Base-by-base conservation (phyloP, 176 grass and related monocot species). In the Ensete ventricosum region DNA sequence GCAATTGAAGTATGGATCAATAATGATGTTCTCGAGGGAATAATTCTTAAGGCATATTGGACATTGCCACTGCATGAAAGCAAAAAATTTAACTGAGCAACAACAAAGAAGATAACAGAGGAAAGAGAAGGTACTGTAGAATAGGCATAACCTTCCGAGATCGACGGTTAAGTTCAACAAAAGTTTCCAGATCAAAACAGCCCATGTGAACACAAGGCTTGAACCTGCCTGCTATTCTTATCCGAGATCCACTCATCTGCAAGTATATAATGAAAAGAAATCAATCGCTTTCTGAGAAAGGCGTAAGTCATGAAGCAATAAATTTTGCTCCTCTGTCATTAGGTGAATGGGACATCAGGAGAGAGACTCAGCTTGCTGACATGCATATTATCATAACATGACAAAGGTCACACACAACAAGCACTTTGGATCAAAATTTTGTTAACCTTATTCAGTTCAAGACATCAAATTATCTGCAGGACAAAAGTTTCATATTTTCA, bases 111-210 rank as follows among this genome's bases (percentile, higher is more conserved):
- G n/a, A 73, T 73, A 49, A 73, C 24, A 60, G 43, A 1, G 9
- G 54, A 43, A 29, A 67, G 77, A 71, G 55, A 49, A 58, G 22
- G 69, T 11, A 75, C 50, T 17, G 60, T 26, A 51, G 87, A 82
- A 78, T 4, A 50, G 74, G 67, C 63, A 55, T 7, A 73, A 97
- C 93, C 89, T 97, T 97, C 68, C 90, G 85, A 74, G 94, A 91
- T 48, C 88, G 86, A 49, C 84, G 81, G 75, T 88, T 92, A 21
- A 97, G 84, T 76, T 92, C 84, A 64, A 97, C 84, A 79, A 96
- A 96, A 83, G 93, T 84, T 88, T 92, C 93, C 73, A 97, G 85
- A 87, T 98, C 88, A 84, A 98, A 98, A 80, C 95, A 93, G 67
- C 90, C 84, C 88, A 98, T 87, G 78, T 97, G 93, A 75, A 83